These are phyloP conservation scores for Apiospora pterosperma DNA, from an alignment of 2,329 filamentous ascomycete species.

Conservation along the genomic window DNA sequence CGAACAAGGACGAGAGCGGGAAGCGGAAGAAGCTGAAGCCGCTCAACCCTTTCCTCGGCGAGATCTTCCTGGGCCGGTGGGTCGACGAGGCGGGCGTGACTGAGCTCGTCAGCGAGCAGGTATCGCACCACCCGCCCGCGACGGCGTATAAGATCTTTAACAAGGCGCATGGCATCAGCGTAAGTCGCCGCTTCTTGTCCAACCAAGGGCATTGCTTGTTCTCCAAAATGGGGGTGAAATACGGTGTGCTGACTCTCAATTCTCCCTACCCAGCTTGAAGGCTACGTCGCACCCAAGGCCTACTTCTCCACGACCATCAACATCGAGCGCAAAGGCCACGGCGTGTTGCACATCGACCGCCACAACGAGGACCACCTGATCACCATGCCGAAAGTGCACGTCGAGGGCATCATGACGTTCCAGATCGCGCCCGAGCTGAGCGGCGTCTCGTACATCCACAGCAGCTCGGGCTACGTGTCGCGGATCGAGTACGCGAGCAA, in stretches of 20 bases:
- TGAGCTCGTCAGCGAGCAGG: slow-evolving; percentile 88
- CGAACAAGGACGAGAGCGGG: slow-evolving; percentile 69
- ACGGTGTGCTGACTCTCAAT: background rate
- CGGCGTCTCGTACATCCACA: slow-evolving; percentile 78
- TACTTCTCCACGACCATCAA: slow-evolving; percentile 92
- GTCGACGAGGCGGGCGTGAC: slow-evolving; percentile 78
- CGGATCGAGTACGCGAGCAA: slow-evolving; percentile 93
- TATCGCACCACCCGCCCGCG: slow-evolving; percentile 89
- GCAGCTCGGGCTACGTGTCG: slow-evolving; percentile 80
- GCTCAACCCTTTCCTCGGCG: slow-evolving; percentile 91
- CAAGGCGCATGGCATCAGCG: slow-evolving; percentile 67
- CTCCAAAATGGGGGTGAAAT: background rate
- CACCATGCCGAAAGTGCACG: slow-evolving; percentile 85
- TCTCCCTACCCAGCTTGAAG: slow-evolving; percentile 55
- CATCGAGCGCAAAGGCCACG: slow-evolving; percentile 92
- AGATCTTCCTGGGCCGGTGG: slow-evolving; percentile 93
- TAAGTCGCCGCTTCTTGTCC: slow-evolving; percentile 8
- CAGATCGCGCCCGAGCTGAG: slow-evolving; percentile 90
- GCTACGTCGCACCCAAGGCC: slow-evolving; percentile 95
- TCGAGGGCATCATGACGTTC: slow-evolving; percentile 85
- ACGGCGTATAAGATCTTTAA: slow-evolving; percentile 95
- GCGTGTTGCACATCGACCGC: slow-evolving; percentile 64
- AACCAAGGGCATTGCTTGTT: background rate
- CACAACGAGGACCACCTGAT: slow-evolving; percentile 65
- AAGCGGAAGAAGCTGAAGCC: slow-evolving; percentile 93